Percentiles rank a stretch among this genome's conserved stretches.
Evolutionary conservation across 1,139 yeast species (phyloP).

Genomic region (Yamadazyma dushanensis): DNA sequence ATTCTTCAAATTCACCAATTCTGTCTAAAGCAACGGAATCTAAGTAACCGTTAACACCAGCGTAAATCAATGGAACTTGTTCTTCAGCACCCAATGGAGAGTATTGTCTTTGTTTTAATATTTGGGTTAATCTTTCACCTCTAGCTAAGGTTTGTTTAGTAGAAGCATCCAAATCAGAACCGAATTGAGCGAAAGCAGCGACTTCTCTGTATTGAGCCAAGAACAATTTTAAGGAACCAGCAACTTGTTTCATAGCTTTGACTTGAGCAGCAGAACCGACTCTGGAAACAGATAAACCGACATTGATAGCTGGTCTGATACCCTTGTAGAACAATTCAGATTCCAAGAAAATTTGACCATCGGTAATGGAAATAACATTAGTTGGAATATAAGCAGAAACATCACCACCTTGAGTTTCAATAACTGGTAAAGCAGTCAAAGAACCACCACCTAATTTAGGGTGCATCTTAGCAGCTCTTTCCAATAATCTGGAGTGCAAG

Average conservation of each 20-base stretch:
- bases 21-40: constrained; percentile 84
- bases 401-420: constrained; percentile 99
- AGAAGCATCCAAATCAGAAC: constrained; percentile 99
- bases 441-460: constrained; percentile 90
- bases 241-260: constrained; percentile 99
- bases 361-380: constrained; percentile 95
- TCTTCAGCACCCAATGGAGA: constrained; percentile 97
- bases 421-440: constrained; percentile 92
- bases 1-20: constrained; percentile 88
- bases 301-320: constrained; percentile 99
- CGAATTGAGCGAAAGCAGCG: constrained; percentile 99
- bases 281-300: constrained; percentile 99
- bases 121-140: constrained; percentile 99
- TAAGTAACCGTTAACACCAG: constrained; percentile 99
- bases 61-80: constrained; percentile 97
- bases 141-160: constrained; percentile 98
- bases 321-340: constrained; percentile 99
- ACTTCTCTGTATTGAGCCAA: constrained; percentile 99
- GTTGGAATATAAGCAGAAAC: constrained; percentile 98
- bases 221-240: constrained; percentile 99
- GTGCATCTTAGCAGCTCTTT: constrained; percentile 97
- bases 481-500: constrained; percentile 93
- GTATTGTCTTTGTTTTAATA: constrained; percentile 97
- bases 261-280: constrained; percentile 99
- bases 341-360: constrained; percentile 69